phyloP scores from a whole-genome alignment of 2,329 filamentous ascomycete genomes.

The Aureobasidium sp. region DNA sequence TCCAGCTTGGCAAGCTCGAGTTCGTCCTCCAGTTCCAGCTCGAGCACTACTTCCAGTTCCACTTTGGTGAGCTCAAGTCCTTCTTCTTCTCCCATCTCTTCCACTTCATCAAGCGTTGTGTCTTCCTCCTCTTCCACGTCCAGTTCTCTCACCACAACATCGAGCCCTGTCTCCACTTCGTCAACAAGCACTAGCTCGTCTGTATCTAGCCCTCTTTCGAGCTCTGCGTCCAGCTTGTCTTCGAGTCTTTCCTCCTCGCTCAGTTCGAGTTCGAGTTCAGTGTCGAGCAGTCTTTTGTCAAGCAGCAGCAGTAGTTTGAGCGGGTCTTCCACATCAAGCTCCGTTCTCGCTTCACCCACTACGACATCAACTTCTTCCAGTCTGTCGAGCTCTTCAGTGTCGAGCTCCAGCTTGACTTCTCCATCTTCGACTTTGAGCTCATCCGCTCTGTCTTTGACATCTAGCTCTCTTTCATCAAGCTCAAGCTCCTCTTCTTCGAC shows the following conservation, averaged over 20 bases:
- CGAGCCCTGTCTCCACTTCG: not conserved
- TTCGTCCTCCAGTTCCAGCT: too few relatives aligned
- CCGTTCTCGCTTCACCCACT: not conserved
- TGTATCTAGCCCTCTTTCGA: not conserved
- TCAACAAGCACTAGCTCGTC: not conserved
- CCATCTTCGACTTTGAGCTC: not conserved
- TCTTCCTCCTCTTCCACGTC: not conserved
- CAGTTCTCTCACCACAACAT: not conserved
- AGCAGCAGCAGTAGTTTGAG: not conserved
- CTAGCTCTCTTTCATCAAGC: too few relatives aligned
- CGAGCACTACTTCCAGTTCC: not conserved
- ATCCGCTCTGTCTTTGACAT: not conserved
- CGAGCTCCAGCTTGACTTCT: too few relatives aligned
- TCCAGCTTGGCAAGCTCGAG: not conserved
- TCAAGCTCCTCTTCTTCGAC: not conserved
- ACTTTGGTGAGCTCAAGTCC: not conserved
- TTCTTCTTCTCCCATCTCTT: not conserved
- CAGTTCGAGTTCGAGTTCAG: not conserved
- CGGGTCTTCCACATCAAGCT: not conserved
- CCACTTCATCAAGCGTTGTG: not conserved
- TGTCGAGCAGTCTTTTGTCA: not conserved
- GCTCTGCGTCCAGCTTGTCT: not conserved
- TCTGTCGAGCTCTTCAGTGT: too few relatives aligned
- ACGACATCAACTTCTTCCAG: not conserved
- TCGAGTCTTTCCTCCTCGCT: conserved; percentile 4